phyloP scores from a whole-genome alignment of 495 filamentous ascomycete genomes.

The Penicillium taxi region DNA sequence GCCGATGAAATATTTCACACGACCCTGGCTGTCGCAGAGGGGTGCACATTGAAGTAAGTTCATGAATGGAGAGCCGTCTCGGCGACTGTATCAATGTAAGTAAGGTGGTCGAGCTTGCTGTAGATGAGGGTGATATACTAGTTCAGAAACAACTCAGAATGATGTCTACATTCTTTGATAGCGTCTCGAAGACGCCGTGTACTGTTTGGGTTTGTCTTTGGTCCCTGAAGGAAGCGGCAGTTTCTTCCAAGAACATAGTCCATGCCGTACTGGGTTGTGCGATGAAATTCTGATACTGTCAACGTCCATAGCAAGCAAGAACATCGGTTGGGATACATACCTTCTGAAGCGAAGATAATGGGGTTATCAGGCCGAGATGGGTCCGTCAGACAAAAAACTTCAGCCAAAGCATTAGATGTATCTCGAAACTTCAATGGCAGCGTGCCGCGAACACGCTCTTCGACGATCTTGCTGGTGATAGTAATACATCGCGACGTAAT shows the following conservation, averaged over 20 bases:
- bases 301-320: background rate
- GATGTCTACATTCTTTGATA: conserved; percentile 50
- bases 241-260: conserved; percentile 52
- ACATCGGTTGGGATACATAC: conserved; percentile 28
- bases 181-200: conserved; percentile 49
- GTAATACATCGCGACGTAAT: conserved; percentile 43
- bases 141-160: conserved; percentile 60
- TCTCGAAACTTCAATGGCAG: conserved; percentile 37
- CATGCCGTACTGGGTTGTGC: conserved; percentile 53
- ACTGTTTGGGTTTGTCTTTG: conserved; percentile 43
- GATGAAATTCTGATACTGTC: conserved; percentile 11
- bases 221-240: conserved; percentile 55
- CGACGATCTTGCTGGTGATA: conserved; percentile 30
- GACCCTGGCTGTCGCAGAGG: conserved; percentile 52
- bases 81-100: conserved; percentile 29
- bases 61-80: conserved; percentile 57
- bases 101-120: background rate
- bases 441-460: conserved; percentile 28
- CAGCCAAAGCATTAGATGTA: conserved; percentile 62
- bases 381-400: conserved; percentile 72
- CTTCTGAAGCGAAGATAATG: conserved; percentile 71
- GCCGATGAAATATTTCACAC: conserved; percentile 53
- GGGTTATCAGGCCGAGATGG: conserved; percentile 66
- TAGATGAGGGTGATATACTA: conserved; percentile 40
- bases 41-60: conserved; percentile 58